phyloP scores from a whole-genome alignment of 495 filamentous ascomycete species.

The Saxispiralis lemnorum region DNA sequence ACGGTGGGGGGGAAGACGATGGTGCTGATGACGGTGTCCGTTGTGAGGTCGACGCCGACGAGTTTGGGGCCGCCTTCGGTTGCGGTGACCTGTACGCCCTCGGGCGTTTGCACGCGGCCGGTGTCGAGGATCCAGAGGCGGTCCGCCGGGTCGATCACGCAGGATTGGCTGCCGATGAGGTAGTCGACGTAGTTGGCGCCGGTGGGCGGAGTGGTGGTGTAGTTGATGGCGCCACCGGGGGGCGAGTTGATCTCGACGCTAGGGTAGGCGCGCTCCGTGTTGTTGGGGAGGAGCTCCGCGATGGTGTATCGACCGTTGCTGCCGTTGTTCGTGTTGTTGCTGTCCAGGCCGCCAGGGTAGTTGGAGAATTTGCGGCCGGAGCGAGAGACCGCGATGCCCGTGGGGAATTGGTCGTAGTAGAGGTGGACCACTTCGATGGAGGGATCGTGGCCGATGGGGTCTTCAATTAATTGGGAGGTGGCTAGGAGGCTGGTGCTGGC shows the following conservation, averaged over 20 bases:
- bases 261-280: conserved; percentile 27
- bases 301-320: conserved; percentile 25
- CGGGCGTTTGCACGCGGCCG: conserved; percentile 25
- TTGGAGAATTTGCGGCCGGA: conserved; percentile 30
- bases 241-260: conserved; percentile 26
- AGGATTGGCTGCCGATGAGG: conserved; percentile 30
- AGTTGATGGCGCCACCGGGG: conserved; percentile 30
- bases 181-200: conserved; percentile 27
- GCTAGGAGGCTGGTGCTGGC: neutral
- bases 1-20: conserved; percentile 29
- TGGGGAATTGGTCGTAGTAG: conserved; percentile 23
- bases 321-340: conserved; percentile 22
- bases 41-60: conserved; percentile 25
- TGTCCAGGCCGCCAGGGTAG: conserved; percentile 29
- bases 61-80: conserved; percentile 30
- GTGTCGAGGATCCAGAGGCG: conserved; percentile 33
- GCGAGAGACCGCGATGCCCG: conserved; percentile 29
- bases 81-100: conserved; percentile 24
- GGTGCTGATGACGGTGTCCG: conserved; percentile 26
- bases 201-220: conserved; percentile 25
- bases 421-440: conserved; percentile 20
- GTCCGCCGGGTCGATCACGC: conserved; percentile 30
- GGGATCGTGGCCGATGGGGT: conserved; percentile 14
- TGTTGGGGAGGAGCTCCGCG: conserved; percentile 27
- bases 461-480: conserved; percentile 2